Percentiles rank a stretch among this genome's conserved stretches.
phyloP scores from a whole-genome alignment of 345 rosid genomes.

The Cardamine resedifolia region DNA sequence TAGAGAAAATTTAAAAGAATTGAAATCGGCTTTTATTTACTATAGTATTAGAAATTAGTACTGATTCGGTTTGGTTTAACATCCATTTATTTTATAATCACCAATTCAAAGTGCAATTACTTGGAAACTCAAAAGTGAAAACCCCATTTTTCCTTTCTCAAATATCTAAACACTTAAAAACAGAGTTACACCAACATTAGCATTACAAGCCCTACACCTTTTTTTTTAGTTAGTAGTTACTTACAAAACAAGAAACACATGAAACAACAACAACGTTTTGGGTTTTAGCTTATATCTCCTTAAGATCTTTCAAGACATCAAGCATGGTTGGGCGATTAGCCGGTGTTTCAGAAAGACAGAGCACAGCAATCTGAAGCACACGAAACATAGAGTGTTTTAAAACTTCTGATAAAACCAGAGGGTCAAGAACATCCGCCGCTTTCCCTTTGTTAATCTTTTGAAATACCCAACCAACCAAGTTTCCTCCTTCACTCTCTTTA shows the following conservation, averaged over 20 bases:
- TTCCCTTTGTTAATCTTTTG: constrained; percentile 70
- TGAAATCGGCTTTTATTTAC: no score
- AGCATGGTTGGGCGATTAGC: constrained; percentile 76
- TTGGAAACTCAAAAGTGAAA: neutral
- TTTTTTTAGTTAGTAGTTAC: neutral
- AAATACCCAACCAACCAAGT: constrained; percentile 82
- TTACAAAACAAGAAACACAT: constrained; percentile 13
- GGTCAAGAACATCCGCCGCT: constrained; percentile 68
- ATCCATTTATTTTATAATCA: neutral
- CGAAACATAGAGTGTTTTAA: constrained; percentile 62
- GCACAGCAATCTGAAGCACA: constrained; percentile 60
- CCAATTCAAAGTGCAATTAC: neutral
- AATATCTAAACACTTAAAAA: neutral
- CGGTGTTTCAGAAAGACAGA: constrained; percentile 71
- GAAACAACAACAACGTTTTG: neutral
- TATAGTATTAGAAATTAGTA: no score
- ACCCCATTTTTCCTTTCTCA: neutral
- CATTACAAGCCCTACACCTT: constrained; percentile 20
- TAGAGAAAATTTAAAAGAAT: no score
- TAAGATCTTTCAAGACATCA: constrained; percentile 54
- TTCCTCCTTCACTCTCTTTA: constrained; percentile 90
- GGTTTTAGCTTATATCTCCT: constrained; percentile 42
- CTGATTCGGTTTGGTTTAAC: neutral
- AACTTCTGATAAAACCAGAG: constrained; percentile 43
- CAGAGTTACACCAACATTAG: neutral